phyloP scores from a whole-genome alignment of 139 green algal species.

The Tetradesmus obliquus region DNA sequence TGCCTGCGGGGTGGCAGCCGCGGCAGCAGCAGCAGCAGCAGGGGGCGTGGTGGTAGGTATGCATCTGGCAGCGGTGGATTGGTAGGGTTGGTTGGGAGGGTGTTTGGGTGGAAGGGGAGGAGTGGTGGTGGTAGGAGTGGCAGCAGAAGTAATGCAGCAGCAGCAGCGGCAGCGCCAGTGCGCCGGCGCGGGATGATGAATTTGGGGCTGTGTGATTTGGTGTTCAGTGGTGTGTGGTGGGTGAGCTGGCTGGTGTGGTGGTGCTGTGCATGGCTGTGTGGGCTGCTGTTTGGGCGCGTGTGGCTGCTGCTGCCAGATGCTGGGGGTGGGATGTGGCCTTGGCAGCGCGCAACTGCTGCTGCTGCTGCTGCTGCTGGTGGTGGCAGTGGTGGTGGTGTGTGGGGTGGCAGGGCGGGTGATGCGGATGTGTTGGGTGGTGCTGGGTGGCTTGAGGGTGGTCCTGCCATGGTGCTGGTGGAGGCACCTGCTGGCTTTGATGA shows the following conservation, averaged over 20 bases:
- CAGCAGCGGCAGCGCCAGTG: background rate
- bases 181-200: background rate
- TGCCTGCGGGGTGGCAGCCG: background rate
- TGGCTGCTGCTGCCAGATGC: background rate
- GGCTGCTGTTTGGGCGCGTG: background rate
- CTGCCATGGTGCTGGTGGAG: slow-evolving; percentile 21
- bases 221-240: background rate
- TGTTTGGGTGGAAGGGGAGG: background rate
- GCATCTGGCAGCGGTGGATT: background rate
- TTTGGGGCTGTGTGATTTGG: background rate
- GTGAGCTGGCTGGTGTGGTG: background rate
- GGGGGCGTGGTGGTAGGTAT: no score
- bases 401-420: background rate
- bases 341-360: background rate
- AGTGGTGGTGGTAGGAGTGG: background rate
- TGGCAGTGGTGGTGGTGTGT: background rate
- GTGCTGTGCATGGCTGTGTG: background rate
- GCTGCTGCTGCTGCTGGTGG: background rate
- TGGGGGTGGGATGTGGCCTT: background rate
- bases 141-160: background rate
- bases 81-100: background rate
- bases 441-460: background rate
- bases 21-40: background rate
- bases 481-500: slow-evolving; percentile 36
- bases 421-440: background rate